Evolutionary conservation across 495 filamentous ascomycete species (phyloP), one percentile per base, ranked within the genome.

Genomic region (Endocarpon pusillum): DNA sequence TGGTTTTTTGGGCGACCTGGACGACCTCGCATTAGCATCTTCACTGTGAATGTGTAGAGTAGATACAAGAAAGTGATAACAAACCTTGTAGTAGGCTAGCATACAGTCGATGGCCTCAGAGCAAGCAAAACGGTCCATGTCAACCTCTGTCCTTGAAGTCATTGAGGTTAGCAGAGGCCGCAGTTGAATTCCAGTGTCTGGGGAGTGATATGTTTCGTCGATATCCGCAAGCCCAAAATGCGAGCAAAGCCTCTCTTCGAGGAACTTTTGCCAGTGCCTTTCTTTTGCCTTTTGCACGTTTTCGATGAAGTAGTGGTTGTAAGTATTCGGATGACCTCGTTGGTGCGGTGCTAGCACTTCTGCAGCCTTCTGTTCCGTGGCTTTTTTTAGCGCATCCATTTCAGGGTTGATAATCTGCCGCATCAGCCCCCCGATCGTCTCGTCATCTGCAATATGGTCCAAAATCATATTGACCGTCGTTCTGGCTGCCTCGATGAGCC

Each of bases 301-400:
- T 1, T 39, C 34, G 2, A 57, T 51, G 26, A 59, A 67, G 8
- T 42, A 45, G 27, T 48, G 46, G 8, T 59, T 51, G 5, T 64
- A 42, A 10, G 59, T 63, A 16, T 66, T 48, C 1, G 63, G 59
- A 42, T 58, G 54, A 11, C 52, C 58, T 30, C 59, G 45, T 14
- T 59, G 61, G 11, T 57, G 28, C 7, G 28, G 61, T 10, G 53
- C 37, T 10, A 62, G 61, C 17, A 73, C 40, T 19, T 57, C 51
- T 9, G 50, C 40, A 9, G 73, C 49, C 40, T 69, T 56, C 1
- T 23, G 34, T 18, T 59, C 35, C 10, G 67, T 21, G 0, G 18
- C 31, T 1, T 45, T 34, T 21, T 53, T 47, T 28, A 66, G 46
- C 1, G 39, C 41, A 8, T 53, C 42, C 15, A 59, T 14, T n/a